Evolutionary conservation across 73 alveolate genomes (phyloP).

Genomic region (Tetrahymena borealis): DNA sequence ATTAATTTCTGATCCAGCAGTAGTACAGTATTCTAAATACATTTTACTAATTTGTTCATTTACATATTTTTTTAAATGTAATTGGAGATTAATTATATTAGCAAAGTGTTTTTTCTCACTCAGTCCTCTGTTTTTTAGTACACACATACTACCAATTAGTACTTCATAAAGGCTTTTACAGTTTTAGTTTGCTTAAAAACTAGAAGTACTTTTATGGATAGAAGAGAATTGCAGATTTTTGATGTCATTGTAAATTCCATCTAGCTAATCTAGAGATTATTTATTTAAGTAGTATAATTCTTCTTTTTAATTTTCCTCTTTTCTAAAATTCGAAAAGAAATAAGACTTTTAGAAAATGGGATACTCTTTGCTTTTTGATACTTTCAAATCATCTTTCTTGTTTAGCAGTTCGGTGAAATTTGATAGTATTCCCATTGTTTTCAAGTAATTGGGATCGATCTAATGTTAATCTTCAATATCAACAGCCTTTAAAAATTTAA

Average conservation of each 20-base stretch:
- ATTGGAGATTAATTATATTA: not conserved
- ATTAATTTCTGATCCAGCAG: not conserved
- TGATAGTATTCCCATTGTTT: not conserved
- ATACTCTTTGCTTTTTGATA: not conserved
- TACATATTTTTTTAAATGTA: too few relatives aligned
- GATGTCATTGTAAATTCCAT: not conserved
- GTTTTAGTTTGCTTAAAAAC: not conserved
- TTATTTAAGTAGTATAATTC: too few relatives aligned
- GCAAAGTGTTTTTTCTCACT: not conserved
- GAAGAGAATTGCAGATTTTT: not conserved
- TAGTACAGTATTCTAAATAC: not conserved
- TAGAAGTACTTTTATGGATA: not conserved
- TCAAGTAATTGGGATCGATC: not conserved
- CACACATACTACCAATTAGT: not conserved
- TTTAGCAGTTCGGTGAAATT: not conserved
- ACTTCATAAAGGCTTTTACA: not conserved
- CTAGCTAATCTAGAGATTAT: not conserved
- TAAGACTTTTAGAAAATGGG: not conserved
- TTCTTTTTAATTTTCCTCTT: not conserved
- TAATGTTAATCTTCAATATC: not conserved
- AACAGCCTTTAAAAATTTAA: not conserved
- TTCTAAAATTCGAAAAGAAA: not conserved
- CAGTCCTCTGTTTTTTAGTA: not conserved
- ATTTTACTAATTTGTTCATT: too few relatives aligned
- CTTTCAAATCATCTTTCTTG: not conserved